Percentiles rank a stretch among this genome's conserved stretches.
Evolutionary conservation across 805 yeast species (phyloP).

Genomic region (Candida anglica): DNA sequence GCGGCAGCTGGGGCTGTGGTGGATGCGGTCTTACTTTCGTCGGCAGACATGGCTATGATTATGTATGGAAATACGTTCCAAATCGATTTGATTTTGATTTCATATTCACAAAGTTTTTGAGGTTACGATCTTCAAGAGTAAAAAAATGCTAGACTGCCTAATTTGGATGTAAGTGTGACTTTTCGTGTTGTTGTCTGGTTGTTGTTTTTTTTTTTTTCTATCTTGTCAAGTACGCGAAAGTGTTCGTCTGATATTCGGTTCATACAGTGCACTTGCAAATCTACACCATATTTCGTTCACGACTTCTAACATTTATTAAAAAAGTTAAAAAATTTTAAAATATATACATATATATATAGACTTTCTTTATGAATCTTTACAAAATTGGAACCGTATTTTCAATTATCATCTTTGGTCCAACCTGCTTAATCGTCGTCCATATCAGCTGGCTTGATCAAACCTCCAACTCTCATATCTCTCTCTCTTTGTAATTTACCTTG

Average conservation of each 20-base stretch:
- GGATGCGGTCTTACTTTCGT: constrained; percentile 25
- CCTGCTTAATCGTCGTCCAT: constrained; percentile 72
- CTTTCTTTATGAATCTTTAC: too few species aligned
- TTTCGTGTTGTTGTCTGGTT: too few species aligned
- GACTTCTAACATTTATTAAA: too few species aligned
- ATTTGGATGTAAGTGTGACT: constrained; percentile 6
- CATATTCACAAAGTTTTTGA: background rate
- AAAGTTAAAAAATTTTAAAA: too few species aligned
- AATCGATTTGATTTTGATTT: background rate
- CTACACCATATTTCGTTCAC: too few species aligned
- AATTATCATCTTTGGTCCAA: too few species aligned
- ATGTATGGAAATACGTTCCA: background rate
- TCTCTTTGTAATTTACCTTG: constrained; percentile 69
- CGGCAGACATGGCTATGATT: constrained; percentile 22
- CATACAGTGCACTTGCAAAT: too few species aligned
- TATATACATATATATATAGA: too few species aligned
- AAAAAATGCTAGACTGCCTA: constrained; percentile 7
- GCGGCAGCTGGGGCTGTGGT: constrained; percentile 11
- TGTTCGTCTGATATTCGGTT: too few species aligned
- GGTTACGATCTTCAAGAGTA: background rate
- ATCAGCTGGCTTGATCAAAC: constrained; percentile 90
- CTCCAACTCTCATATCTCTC: constrained; percentile 84
- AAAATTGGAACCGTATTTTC: too few species aligned
- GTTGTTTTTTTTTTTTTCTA: too few species aligned
- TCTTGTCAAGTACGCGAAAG: too few species aligned